phyloP scores from a whole-genome alignment of 2,329 filamentous ascomycete species.

The Colletotrichum sp. region DNA sequence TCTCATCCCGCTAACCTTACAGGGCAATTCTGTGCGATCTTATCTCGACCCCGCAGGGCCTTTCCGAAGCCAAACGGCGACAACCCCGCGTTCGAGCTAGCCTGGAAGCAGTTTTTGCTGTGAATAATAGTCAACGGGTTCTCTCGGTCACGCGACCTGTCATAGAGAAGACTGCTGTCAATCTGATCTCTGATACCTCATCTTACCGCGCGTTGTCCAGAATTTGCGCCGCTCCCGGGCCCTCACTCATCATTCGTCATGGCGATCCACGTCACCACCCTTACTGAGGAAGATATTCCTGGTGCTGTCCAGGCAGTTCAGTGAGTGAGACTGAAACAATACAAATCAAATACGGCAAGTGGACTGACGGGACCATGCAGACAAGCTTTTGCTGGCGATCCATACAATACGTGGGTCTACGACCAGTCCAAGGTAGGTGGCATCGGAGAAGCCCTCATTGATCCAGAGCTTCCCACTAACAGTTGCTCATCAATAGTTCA shows the following conservation, averaged over 20 bases:
- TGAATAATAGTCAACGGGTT: not conserved
- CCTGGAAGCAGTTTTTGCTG: not conserved
- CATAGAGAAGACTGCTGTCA: accelerated
- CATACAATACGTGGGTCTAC: constrained; percentile 71
- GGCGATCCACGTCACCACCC: constrained; percentile 58
- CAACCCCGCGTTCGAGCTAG: not conserved
- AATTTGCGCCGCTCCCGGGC: not conserved
- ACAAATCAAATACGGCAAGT: not conserved
- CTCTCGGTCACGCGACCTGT: not conserved
- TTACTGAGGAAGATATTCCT: constrained; percentile 65
- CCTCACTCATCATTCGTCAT: constrained; percentile 42
- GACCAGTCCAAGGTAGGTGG: constrained; percentile 54
- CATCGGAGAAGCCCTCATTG: not conserved
- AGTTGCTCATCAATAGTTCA: constrained; percentile 50
- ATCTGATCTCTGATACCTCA: not conserved
- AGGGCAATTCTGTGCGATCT: not conserved
- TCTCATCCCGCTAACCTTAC: not conserved
- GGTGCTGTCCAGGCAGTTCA: constrained; percentile 70
- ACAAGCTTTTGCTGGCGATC: constrained; percentile 68
- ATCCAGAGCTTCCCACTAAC: not conserved
- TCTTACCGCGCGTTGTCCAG: not conserved
- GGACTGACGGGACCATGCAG: constrained; percentile 9
- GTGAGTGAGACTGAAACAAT: constrained; percentile 15
- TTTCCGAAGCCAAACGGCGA: not conserved
- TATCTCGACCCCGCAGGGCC: not conserved